Conservation (phyloP, 2,329 filamentous ascomycete species). For the Penicillium psychrosexuale region DNA sequence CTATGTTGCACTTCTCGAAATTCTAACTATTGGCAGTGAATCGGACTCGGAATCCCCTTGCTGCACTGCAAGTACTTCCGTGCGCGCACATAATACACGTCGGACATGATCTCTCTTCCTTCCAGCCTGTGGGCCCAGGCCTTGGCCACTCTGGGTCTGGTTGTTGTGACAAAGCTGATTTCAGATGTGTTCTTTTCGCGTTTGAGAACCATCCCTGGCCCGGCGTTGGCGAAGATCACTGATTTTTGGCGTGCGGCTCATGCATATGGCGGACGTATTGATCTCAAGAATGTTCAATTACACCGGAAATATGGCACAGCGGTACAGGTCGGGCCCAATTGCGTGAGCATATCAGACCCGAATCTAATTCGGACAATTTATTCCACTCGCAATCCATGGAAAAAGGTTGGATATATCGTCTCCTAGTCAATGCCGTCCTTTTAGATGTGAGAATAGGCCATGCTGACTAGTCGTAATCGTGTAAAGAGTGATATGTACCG, state of each 20-base stretch:
- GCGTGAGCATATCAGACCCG: constrained; percentile 41
- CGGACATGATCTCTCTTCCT: background rate
- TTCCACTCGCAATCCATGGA: constrained; percentile 22
- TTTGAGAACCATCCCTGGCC: constrained; percentile 15
- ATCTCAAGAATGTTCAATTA: constrained; percentile 24
- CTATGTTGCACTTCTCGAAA: background rate
- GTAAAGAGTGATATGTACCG: constrained; percentile 30
- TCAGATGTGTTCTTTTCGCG: constrained; percentile 12
- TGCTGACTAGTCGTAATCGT: constrained; percentile 1
- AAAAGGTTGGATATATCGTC: constrained; percentile 10
- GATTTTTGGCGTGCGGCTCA: constrained; percentile 16
- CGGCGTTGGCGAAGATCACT: constrained; percentile 15
- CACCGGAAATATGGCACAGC: constrained; percentile 42
- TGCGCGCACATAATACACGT: background rate
- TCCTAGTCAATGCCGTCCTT: background rate
- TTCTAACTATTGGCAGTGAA: background rate
- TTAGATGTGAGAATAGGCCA: background rate
- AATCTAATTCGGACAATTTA: constrained; percentile 40
- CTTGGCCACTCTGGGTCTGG: constrained; percentile 6
- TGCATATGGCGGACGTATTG: constrained; percentile 13
- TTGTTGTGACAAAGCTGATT: constrained; percentile 10
- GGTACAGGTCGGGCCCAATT: constrained; percentile 42
- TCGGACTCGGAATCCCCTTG: background rate
- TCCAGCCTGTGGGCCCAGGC: constrained; percentile 8
- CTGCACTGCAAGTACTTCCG: background rate